A percentile compares a stretch with the other conserved stretches of the same genome.
Evolutionary conservation across 495 filamentous ascomycete genomes (phyloP).

Genomic region (Penicillium steckii): DNA sequence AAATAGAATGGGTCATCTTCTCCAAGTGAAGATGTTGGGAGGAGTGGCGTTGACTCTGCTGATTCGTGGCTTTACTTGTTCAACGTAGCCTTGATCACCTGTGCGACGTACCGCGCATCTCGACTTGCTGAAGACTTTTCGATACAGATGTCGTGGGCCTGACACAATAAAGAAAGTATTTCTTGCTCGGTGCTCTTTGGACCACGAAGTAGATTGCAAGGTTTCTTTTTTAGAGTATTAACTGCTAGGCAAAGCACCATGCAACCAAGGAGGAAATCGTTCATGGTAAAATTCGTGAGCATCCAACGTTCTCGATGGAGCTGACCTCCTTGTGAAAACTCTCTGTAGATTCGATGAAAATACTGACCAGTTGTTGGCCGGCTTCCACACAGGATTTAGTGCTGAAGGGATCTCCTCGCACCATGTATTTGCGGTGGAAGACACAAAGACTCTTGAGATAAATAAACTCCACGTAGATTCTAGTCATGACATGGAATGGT

Average conservation of each 20-base stretch:
- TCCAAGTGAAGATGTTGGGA: neutral
- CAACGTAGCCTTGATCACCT: constrained; percentile 4
- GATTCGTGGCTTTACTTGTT: neutral
- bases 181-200: too few species aligned
- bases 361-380: constrained; percentile 16
- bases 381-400: constrained; percentile 17
- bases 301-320: constrained; percentile 23
- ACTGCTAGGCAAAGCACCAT: constrained; percentile 17
- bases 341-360: constrained; percentile 16
- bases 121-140: constrained; percentile 9
- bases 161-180: constrained; percentile 3
- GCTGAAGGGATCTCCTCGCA: constrained; percentile 6
- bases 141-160: constrained; percentile 10
- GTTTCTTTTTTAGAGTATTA: neutral
- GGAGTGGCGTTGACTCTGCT: neutral
- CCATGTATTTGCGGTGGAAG: constrained; percentile 37
- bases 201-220: too few species aligned
- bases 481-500: constrained; percentile 33
- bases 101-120: constrained; percentile 10
- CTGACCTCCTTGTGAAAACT: constrained; percentile 17
- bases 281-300: constrained; percentile 18
- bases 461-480: constrained; percentile 19
- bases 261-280: constrained; percentile 19
- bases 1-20: neutral
- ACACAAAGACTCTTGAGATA: constrained; percentile 37